These are phyloP conservation scores for Afroboletus lepidellus DNA, from an alignment of 1,284 basidiomycete species.

Conservation along the genomic window DNA sequence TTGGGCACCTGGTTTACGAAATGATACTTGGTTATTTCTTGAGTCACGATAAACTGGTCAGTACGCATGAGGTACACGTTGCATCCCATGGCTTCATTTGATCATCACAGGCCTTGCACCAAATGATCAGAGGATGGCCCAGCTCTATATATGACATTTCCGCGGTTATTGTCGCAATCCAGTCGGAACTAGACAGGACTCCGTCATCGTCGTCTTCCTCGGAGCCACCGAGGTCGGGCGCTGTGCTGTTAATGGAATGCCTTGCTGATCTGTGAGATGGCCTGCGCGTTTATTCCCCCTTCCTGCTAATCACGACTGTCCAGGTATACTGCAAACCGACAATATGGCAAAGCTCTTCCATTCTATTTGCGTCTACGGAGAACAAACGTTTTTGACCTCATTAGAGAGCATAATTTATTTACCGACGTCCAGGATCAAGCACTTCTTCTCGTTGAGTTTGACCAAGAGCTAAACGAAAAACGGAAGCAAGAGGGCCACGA, in stretches of 20 bases:
- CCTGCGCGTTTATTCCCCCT: neutral
- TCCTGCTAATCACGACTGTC: neutral
- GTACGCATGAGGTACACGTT: conserved; percentile 19
- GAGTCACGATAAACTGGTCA: conserved; percentile 70
- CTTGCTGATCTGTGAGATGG: conserved; percentile 80
- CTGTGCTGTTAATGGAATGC: conserved; percentile 80
- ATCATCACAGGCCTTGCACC: conserved; percentile 59
- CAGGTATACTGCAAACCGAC: conserved; percentile 76
- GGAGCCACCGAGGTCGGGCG: conserved; percentile 38
- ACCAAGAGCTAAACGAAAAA: conserved; percentile 79
- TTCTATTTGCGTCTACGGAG: conserved; percentile 85
- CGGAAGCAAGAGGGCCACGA: conserved; percentile 44
- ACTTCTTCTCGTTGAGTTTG: conserved; percentile 89
- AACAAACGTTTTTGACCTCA: conserved; percentile 92
- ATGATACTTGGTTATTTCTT: conserved; percentile 92
- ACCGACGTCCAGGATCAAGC: conserved; percentile 95
- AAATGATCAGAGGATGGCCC: conserved; percentile 88
- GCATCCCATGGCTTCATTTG: conserved; percentile 6
- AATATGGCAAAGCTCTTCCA: conserved; percentile 91
- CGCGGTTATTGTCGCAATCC: conserved; percentile 86
- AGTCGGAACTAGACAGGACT: conserved; percentile 73
- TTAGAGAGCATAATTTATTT: conserved; percentile 92
- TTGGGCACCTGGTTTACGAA: conserved; percentile 88
- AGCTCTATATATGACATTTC: conserved; percentile 85
- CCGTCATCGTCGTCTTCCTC: conserved; percentile 54